Percentiles rank a stretch among this genome's conserved stretches.
phyloP scores from a whole-genome alignment of 1,139 yeast genomes.

The Protomyces gravidus region DNA sequence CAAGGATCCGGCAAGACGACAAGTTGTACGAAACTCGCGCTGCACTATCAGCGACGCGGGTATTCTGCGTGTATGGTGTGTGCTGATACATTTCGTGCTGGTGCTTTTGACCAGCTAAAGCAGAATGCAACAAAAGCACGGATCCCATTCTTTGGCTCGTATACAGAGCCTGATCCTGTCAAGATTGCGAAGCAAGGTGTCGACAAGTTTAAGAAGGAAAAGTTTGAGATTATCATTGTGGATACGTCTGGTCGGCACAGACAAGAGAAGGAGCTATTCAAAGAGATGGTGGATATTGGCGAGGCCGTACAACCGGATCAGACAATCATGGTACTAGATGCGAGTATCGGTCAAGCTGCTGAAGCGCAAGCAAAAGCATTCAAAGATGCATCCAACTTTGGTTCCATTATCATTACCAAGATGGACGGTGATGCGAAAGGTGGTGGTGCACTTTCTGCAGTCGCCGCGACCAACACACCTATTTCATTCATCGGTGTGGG shows the following conservation, averaged over 20 bases:
- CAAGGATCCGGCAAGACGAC: slow-evolving; percentile 99
- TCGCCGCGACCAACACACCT: slow-evolving; percentile 96
- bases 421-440: slow-evolving; percentile 99
- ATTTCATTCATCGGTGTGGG: slow-evolving; percentile 96
- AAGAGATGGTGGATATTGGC: slow-evolving; percentile 91
- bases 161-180: slow-evolving; percentile 93
- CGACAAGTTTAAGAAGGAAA: slow-evolving; percentile 80
- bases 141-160: slow-evolving; percentile 91
- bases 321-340: slow-evolving; percentile 96
- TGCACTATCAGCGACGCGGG: slow-evolving; percentile 87
- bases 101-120: slow-evolving; percentile 97
- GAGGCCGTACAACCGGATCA: slow-evolving; percentile 83
- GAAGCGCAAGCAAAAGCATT: slow-evolving; percentile 92
- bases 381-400: slow-evolving; percentile 87
- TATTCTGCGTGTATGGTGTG: slow-evolving; percentile 93
- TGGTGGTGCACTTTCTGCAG: slow-evolving; percentile 99
- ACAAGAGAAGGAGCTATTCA: slow-evolving; percentile 85
- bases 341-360: slow-evolving; percentile 97
- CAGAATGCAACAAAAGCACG: slow-evolving; percentile 95
- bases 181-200: slow-evolving; percentile 90
- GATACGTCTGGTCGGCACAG: slow-evolving; percentile 98
- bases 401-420: slow-evolving; percentile 90
- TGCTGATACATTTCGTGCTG: slow-evolving; percentile 99
- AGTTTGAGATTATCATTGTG: slow-evolving; percentile 87
- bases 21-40: slow-evolving; percentile 93